phyloP scores from a whole-genome alignment of 495 filamentous ascomycete species.

The Xylaria cubensis region DNA sequence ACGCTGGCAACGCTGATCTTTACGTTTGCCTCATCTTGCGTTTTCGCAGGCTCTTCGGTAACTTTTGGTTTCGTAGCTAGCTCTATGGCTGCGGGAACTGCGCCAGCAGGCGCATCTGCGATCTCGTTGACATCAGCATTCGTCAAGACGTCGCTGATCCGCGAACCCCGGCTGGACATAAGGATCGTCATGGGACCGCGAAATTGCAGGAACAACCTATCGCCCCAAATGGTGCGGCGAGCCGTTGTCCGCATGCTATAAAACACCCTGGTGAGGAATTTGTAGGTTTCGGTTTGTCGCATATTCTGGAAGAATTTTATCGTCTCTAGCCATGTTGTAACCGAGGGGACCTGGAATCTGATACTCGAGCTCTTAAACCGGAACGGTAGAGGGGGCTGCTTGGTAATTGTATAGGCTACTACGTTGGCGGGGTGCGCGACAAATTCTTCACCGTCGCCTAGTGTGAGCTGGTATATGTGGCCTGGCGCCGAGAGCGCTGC shows the following conservation, averaged over 20 bases:
- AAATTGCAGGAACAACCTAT: conserved; percentile 89
- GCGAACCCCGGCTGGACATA: conserved; percentile 79
- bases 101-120: conserved; percentile 71
- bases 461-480: conserved; percentile 80
- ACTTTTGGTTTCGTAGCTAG: conserved; percentile 47
- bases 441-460: conserved; percentile 84
- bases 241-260: conserved; percentile 75
- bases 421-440: conserved; percentile 87
- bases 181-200: conserved; percentile 83
- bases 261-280: conserved; percentile 61
- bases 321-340: conserved; percentile 59
- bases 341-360: conserved; percentile 77
- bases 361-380: conserved; percentile 79
- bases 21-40: conserved; percentile 40
- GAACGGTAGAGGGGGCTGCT: conserved; percentile 77
- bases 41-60: conserved; percentile 41
- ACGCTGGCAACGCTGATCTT: conserved; percentile 64
- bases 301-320: conserved; percentile 74
- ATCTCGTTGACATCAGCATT: conserved; percentile 83
- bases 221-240: conserved; percentile 88
- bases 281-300: conserved; percentile 73
- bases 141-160: conserved; percentile 77
- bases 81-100: conserved; percentile 56
- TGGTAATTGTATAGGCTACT: conserved; percentile 82
- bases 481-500: conserved; percentile 84